Evolutionary conservation across 1,284 basidiomycete species (phyloP), one percentile per base, ranked within the genome.

Genomic region (Cryptococcus sp.): DNA sequence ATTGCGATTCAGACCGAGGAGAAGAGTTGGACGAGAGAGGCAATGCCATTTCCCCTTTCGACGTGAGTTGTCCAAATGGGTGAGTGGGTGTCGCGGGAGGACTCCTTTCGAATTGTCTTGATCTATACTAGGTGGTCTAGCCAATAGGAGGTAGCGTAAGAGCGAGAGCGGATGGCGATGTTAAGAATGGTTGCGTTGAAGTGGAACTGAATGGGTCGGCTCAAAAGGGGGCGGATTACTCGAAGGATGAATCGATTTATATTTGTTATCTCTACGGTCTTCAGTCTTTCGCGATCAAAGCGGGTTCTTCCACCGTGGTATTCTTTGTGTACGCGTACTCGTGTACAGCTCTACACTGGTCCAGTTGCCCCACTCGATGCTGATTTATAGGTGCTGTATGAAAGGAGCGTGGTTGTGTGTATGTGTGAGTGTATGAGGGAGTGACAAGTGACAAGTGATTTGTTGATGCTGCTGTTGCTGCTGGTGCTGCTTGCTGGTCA

Each of bases 1-100:
- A n/a, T 56, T 25, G 42, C 25, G 40, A 35, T 38, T 56, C n/a
- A 56, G 54, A 56, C 48, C 50, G 54, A 50, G 48, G 50, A 22
- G 35, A 22, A 20, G 31, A 5, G 42, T 45, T 8, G 42, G 44
- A 39, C 48, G 45, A 31, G 52, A 25, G 27, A 38, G 25, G 20
- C 17, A 39, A n/a, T 39, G 35, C 19, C 38, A 19, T 20, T 16
- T 42, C 50, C 40, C 40, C 27, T 15, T 23, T 23, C 40, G 20
- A 45, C 31, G 31, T 35, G 31, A 10, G 31, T 35, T 45, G 42
- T 22, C 42, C 22, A 19, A 22, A 45, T 45, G 42, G 22, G n/a
- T n/a, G 42, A 22, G 22, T 45, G 42, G n/a, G 8, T 45, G 42
- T 45, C 42, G 42, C n/a, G n/a, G 42, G 42, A 45, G 42, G 8